Percentiles rank a stretch among this genome's conserved stretches.
Evolutionary conservation across 2,329 filamentous ascomycete species (phyloP).

Genomic region (Penicillium sclerotiorum): DNA sequence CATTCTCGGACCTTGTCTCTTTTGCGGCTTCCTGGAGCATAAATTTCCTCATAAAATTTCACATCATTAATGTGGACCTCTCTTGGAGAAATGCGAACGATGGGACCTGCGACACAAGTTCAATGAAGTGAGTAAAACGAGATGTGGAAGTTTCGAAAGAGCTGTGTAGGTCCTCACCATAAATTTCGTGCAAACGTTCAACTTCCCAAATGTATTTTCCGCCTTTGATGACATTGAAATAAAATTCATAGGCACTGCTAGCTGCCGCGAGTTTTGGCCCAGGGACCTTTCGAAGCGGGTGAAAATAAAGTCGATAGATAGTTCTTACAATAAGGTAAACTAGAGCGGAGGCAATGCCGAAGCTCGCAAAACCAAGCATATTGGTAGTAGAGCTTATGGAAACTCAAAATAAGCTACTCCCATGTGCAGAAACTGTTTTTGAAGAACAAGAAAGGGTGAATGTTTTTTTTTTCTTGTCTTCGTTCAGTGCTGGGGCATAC

Average conservation of each 20-base stretch:
- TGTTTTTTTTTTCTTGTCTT: background rate
- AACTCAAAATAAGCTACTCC: background rate
- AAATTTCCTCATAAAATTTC: conserved; percentile 37
- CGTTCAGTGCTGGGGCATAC: background rate
- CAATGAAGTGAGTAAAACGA: background rate
- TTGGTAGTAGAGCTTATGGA: background rate
- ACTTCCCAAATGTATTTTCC: conserved; percentile 40
- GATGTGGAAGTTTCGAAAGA: background rate
- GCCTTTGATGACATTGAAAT: conserved; percentile 37
- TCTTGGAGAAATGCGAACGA: conserved; percentile 40
- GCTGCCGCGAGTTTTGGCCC: conserved; percentile 38
- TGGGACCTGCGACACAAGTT: conserved; percentile 31
- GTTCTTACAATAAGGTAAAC: conserved; percentile 5
- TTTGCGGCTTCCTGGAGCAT: conserved; percentile 20
- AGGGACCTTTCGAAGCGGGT: conserved; percentile 36
- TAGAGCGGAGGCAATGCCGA: background rate
- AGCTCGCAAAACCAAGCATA: background rate
- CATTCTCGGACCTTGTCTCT: conserved; percentile 28
- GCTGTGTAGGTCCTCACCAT: conserved; percentile 1
- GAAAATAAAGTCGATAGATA: conserved; percentile 38
- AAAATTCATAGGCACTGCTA: conserved; percentile 37
- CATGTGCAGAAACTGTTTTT: background rate
- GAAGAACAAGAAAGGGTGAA: background rate
- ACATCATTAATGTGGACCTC: conserved; percentile 42
- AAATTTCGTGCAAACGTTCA: conserved; percentile 35